Evolutionary conservation across 1,284 basidiomycete genomes (phyloP), one percentile per base, ranked within the genome.

Genomic region (Pseudozyma sp.): DNA sequence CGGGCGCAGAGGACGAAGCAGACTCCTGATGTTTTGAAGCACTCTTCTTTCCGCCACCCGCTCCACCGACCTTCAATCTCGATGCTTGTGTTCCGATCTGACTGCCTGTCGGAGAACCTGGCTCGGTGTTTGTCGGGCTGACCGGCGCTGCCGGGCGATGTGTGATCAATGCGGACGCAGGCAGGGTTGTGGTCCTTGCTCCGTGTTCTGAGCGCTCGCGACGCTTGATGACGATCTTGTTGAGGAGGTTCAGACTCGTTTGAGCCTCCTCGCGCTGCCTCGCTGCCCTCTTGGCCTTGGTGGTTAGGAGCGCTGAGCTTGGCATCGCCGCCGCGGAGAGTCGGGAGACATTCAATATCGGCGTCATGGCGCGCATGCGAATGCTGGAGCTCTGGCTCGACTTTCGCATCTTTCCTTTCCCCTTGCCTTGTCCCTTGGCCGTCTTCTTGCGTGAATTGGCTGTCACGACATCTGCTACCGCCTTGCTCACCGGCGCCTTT

Each of bases 381-480:
- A 34, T 46, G 16, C 58, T 51, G 29, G 62, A 50, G 16, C 33
- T 39, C 37, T 50, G 57, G 1, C n/a, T 49, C 5, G 60, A 13
- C 49, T 55, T 59, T 19, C 61, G 46, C 17, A 9, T 19, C 33
- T 52, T 60, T 30, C 56, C 47, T 35, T 67, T 74, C 52, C 50
- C 54, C 50, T 68, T 57, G 24, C 64, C 50, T 54, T 48, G 61
- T 11, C 52, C 64, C 42, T 58, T 61, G 39, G 56, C 68, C 13
- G 64, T 66, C 57, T 59, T 59, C 39, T 66, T 65, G 42, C 67
- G 60, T 14, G 67, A 59, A n/a, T 64, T 60, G 31, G 56, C 60
- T 5, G 43, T 31, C 0, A 49, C 49, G 1, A 37, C 56, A 4
- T 42, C 43, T 5, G 43, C 35, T 4, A 33, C 40, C 11, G 59